phyloP scores from a whole-genome alignment of 1,284 basidiomycete species.

The Cutaneotrichosporon arboriforme region DNA sequence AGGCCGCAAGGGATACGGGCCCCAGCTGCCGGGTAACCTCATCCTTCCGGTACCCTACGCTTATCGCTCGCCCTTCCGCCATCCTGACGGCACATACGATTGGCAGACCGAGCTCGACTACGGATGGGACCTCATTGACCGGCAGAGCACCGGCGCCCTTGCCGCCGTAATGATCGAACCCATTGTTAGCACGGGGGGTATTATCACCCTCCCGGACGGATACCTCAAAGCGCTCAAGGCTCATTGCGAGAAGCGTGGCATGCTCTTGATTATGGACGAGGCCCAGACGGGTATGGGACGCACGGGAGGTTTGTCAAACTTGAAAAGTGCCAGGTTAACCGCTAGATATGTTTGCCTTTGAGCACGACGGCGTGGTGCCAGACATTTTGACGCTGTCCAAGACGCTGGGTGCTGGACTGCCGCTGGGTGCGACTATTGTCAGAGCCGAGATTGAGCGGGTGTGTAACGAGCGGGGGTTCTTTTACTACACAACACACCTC shows the following conservation, averaged over 20 bases:
- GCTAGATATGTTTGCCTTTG: conserved; percentile 52
- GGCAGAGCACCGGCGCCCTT: conserved; percentile 27
- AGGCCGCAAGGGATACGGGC: conserved; percentile 34
- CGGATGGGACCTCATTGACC: conserved; percentile 39
- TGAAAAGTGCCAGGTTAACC: too few relatives aligned
- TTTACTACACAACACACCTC: conserved; percentile 37
- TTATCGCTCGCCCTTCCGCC: conserved; percentile 31
- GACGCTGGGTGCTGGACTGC: conserved; percentile 90
- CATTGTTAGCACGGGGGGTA: conserved; percentile 42
- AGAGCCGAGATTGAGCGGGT: conserved; percentile 55
- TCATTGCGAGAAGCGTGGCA: conserved; percentile 31
- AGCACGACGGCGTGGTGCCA: conserved; percentile 71
- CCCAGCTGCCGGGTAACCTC: conserved; percentile 27
- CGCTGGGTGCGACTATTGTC: conserved; percentile 73
- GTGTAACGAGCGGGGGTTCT: conserved; percentile 46
- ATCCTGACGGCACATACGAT: conserved; percentile 34
- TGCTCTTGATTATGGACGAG: conserved; percentile 71
- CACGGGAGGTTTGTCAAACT: conserved; percentile 63
- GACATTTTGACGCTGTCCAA: conserved; percentile 84
- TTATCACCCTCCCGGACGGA: conserved; percentile 30
- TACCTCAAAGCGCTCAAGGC: conserved; percentile 30
- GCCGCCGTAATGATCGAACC: conserved; percentile 48
- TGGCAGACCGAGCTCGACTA: conserved; percentile 39
- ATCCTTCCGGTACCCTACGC: conserved; percentile 28
- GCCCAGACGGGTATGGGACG: conserved; percentile 81